phyloP scores from a whole-genome alignment of 306 rosid genomes.

The Herpetospermum pedunculosum region DNA sequence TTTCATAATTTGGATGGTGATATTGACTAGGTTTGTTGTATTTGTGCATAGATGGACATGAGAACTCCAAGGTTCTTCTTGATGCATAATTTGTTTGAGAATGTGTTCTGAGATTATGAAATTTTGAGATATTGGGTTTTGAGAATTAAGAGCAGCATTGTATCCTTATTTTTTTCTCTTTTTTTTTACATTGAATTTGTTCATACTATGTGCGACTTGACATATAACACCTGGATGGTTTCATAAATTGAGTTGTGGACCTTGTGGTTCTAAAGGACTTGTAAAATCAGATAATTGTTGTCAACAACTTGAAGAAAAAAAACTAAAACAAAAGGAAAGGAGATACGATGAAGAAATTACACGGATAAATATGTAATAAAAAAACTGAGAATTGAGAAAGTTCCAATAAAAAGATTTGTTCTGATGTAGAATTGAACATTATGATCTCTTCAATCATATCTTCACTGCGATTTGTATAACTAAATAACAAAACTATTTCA shows the following conservation, averaged over 20 bases:
- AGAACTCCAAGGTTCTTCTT: background rate
- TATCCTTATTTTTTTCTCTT: background rate
- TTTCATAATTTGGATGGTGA: background rate
- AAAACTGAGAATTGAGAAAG: background rate
- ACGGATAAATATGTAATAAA: background rate
- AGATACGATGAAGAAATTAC: background rate
- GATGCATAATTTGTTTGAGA: background rate
- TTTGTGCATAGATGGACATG: background rate
- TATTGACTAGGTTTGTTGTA: background rate
- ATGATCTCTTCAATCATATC: background rate
- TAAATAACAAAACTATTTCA: conserved; percentile 14
- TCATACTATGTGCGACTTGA: background rate
- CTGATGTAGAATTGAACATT: background rate
- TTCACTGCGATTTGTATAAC: background rate
- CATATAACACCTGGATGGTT: background rate
- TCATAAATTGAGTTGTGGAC: background rate
- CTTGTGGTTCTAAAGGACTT: background rate
- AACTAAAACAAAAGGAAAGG: background rate
- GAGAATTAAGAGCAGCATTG: background rate
- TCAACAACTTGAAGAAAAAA: background rate
- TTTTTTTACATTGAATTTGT: background rate
- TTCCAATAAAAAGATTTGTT: background rate
- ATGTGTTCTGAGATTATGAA: background rate
- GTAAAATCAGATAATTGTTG: background rate
- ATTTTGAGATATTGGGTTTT: background rate